Base-by-base conservation (phyloP, 306 rosid genomes). In the Vicia villosa region DNA sequence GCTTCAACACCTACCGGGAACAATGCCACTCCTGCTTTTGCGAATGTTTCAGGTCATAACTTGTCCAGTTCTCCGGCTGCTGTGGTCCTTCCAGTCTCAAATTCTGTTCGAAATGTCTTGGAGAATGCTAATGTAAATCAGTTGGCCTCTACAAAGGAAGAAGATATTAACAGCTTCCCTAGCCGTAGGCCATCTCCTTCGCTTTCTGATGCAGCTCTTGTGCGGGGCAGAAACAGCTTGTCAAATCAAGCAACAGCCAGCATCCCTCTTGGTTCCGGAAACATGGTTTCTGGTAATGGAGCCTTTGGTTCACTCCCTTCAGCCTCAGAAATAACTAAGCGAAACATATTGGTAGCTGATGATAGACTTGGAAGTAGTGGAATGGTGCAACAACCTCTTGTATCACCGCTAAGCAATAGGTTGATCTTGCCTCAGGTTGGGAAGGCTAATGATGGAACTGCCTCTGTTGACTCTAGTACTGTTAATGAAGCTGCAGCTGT, bases 111-210 rank as follows among this genome's bases (percentile, higher is more conserved):
- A 69, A 79, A 77, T 79, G 76, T 60, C 47, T 56, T 80, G 50
- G 97, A 94, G 83, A 85, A 65, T 75, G 38, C 84, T 14, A 79
- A 61, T 68, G 79, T 83, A 59, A 85, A 83, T 69, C 79, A 83
- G 73, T 78, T 95, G 63, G 24, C 78, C 73, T 71, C 98, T 63
- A 47, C 82, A 42, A 91, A 84, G 82, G 98, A 93, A 77, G 98
- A 90, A 72, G 98, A 92, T 32, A 43, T 70, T 69, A 74, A 79
- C 77, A 85, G 74, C 83, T 84, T 90, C 74, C 94, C 96, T 63
- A 87, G 82, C 68, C 89, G 74, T 63, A 94, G 90, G 82, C 81
- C 84, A 65, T 88, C 98, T 75, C 98, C 98, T 41, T 94, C 97
- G 0, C 92, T 88, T 77, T 69, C 97, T 59, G 98, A 93, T 72